Percentiles rank a stretch among this genome's conserved stretches.
phyloP scores from a whole-genome alignment of 1,284 basidiomycete genomes.

The Rhodofomes roseus region DNA sequence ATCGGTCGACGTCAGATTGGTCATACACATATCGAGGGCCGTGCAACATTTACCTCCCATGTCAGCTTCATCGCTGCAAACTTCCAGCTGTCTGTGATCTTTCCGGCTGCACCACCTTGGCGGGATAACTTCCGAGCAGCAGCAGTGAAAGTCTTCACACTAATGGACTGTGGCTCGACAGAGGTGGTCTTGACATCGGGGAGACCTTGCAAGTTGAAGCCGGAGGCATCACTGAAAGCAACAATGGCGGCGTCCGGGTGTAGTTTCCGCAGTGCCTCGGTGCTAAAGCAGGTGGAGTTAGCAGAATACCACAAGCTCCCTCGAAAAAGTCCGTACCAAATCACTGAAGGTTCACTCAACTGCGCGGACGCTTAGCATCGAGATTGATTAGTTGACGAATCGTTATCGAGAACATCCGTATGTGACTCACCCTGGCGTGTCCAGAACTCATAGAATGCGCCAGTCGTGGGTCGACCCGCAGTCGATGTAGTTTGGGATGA shows the following conservation, averaged over 20 bases:
- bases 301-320: background rate
- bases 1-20: background rate
- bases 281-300: background rate
- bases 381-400: no score
- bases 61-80: conserved; percentile 53
- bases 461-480: background rate
- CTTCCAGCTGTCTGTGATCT: conserved; percentile 43
- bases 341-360: background rate
- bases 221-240: conserved; percentile 40
- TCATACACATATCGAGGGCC: conserved; percentile 4
- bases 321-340: background rate
- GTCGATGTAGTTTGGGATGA: background rate
- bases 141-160: conserved; percentile 40
- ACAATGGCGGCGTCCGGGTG: conserved; percentile 63
- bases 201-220: conserved; percentile 44
- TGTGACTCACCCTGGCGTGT: background rate
- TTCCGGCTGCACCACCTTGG: conserved; percentile 32
- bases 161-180: conserved; percentile 45
- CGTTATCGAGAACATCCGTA: no score
- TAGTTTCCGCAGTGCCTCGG: conserved; percentile 46
- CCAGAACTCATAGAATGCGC: background rate
- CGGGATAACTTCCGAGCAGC: conserved; percentile 36
- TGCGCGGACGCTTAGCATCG: background rate
- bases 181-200: conserved; percentile 45
- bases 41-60: conserved; percentile 49